Base-by-base conservation (phyloP, 768 basidiomycete genomes). In the Xerocomellus intermedius region DNA sequence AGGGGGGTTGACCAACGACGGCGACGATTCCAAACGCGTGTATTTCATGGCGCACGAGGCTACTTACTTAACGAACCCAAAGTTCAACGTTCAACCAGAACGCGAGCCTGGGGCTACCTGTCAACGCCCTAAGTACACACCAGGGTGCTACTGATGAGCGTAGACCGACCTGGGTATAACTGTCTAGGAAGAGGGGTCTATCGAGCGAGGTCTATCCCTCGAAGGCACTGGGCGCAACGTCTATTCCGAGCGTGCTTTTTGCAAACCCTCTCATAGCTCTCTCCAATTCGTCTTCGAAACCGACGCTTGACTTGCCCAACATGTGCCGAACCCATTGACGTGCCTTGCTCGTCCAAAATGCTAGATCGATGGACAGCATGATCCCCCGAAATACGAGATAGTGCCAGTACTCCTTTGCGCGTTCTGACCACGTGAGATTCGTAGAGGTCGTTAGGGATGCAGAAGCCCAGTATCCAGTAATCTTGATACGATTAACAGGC, bases 401-500 rank as follows among this genome's bases (percentile, higher is more conserved):
- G 48, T 82, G 75, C 69, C 75, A 81, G 63, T 80, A 81, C 64
- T 86, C 86, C 38, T 67, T 68, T 2, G 82, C 36, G 5, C 82
- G 78, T 42, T 75, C 69, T 4, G 61, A 48, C 43, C 82, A 54
- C 16, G 76, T 58, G 32, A 83, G 75, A 55, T 77, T 62, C 16
- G 75, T 61, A 28, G 76, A 71, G n/a, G 74, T 72, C 10, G 77
- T 72, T 6, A 89, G 77, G 5, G 88, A 86, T 22, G 79, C 77
- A 5, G 90, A 86, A 26, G 91, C 94, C 82, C 85, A 91, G 67
- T 81, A 82, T 0, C 89, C 93, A 0, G 89, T 91, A 50, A 95
- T 89, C 69, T 92, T 94, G 73, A 97, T 86, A 19, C 93, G 83
- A 65, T 95, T 94, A 1, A 93, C 89, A 0, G 93, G 93, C 3